Percentiles rank a stretch among this genome's conserved stretches.
phyloP scores from a whole-genome alignment of 208 protist species.

The Herpetomonas tarakana region DNA sequence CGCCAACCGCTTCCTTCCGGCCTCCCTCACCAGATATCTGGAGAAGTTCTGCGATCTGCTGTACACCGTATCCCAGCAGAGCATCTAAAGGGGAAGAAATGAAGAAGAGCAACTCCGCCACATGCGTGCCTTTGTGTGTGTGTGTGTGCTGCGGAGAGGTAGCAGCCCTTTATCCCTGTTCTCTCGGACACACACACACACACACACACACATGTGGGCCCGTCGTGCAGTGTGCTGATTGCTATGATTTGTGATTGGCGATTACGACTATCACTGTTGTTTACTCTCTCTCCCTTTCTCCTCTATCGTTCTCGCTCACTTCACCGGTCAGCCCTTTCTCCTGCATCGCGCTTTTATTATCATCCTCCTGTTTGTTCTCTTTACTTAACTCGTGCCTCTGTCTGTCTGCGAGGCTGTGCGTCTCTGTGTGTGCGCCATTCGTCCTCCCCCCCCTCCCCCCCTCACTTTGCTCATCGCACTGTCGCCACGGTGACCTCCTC shows the following conservation, averaged over 20 bases:
- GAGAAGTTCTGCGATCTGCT: slow-evolving; percentile 73
- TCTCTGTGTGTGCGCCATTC: too few species aligned
- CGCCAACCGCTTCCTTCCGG: slow-evolving; percentile 34
- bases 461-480: too few species aligned
- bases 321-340: too few species aligned
- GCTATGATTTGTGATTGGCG: too few species aligned
- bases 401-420: too few species aligned
- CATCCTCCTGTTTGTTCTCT: too few species aligned
- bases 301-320: slow-evolving; percentile 1
- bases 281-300: slow-evolving; percentile 5
- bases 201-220: slow-evolving; percentile 2
- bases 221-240: too few species aligned
- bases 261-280: not conserved
- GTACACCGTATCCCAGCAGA: slow-evolving; percentile 27
- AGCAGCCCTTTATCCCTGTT: slow-evolving; percentile 10
- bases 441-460: too few species aligned
- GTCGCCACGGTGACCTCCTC: too few species aligned
- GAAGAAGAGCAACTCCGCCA: slow-evolving; percentile 2
- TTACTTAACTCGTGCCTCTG: too few species aligned
- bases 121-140: not conserved
- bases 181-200: not conserved
- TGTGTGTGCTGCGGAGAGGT: not conserved
- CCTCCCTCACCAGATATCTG: slow-evolving; percentile 39
- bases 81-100: slow-evolving; percentile 14
- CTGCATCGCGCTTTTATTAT: too few species aligned